These are phyloP conservation scores for Aspergillus bombycis DNA, from an alignment of 2,329 filamentous ascomycete species.

Conservation along the genomic window DNA sequence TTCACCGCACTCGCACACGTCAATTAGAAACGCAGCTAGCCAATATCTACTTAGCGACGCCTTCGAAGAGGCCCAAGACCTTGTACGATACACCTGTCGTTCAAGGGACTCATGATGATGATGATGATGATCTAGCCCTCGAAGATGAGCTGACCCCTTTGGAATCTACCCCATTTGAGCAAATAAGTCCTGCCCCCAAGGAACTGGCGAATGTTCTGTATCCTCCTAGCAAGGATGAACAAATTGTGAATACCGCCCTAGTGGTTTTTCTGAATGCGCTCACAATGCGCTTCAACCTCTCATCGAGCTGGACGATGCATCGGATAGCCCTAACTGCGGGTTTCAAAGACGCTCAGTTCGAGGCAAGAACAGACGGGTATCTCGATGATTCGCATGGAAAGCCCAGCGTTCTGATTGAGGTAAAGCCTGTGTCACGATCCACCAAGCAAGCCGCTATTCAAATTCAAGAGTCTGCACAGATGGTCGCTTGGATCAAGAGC, in stretches of 20 bases:
- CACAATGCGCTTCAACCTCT: slow-evolving; percentile 8
- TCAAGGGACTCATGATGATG: too few species aligned
- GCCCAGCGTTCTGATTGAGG: slow-evolving; percentile 16
- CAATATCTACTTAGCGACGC: too few species aligned
- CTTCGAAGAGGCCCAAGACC: too few species aligned
- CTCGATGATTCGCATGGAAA: slow-evolving; percentile 14
- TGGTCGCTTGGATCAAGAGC: slow-evolving; percentile 19
- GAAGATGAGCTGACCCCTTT: too few species aligned
- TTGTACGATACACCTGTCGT: too few species aligned
- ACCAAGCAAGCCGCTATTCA: slow-evolving; percentile 9
- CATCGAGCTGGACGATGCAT: slow-evolving; percentile 12
- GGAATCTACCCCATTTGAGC: too few species aligned
- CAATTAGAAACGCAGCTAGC: too few species aligned
- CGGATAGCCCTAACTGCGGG: slow-evolving; percentile 17
- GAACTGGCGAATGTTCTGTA: slow-evolving; percentile 5
- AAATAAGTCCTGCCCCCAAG: too few species aligned
- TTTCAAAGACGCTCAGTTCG: slow-evolving; percentile 14
- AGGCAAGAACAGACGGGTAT: slow-evolving; percentile 24
- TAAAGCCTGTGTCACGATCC: slow-evolving; percentile 14
- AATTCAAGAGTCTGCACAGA: slow-evolving; percentile 23
- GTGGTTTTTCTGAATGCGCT: slow-evolving; percentile 23
- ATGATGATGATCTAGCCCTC: too few species aligned
- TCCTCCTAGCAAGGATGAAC: slow-evolving; percentile 21
- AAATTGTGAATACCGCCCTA: slow-evolving; percentile 24
- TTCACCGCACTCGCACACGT: too few species aligned